Evolutionary conservation across 345 rosid species (phyloP).

Genomic region (Citropsis articulata): DNA sequence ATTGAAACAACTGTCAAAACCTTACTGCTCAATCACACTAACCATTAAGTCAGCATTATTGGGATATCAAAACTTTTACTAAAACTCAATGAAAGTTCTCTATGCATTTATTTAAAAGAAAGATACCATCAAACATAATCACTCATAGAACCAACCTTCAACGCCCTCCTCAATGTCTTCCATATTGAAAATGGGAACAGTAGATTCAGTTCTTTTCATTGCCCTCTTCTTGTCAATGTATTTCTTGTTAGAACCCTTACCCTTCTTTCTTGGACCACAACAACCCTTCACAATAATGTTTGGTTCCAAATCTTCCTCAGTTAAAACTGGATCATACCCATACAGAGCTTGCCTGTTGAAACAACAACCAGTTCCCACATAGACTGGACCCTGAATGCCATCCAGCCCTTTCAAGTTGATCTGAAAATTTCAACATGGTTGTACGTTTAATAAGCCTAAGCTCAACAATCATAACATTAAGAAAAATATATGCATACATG

Average conservation of each 20-base stretch:
- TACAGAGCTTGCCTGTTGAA: constrained; percentile 98
- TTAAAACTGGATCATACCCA: constrained; percentile 97
- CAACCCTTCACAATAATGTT: constrained; percentile 94
- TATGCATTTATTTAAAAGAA: neutral
- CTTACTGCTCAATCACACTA: neutral
- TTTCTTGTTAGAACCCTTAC: constrained; percentile 65
- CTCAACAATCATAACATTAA: neutral
- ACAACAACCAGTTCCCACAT: constrained; percentile 99
- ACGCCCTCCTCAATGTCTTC: constrained; percentile 98
- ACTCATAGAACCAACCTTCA: constrained; percentile 61
- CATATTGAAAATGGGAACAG: constrained; percentile 93
- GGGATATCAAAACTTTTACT: neutral
- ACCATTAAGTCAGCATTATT: neutral
- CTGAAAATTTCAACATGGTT: constrained; percentile 36
- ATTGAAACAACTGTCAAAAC: neutral
- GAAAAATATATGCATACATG: neutral
- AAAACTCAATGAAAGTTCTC: neutral
- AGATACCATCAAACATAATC: neutral
- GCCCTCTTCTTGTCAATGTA: constrained; percentile 74
- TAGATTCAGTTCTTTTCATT: constrained; percentile 89
- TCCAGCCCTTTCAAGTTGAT: constrained; percentile 98
- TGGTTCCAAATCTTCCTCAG: constrained; percentile 94
- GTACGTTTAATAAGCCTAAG: neutral
- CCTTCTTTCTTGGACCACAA: constrained; percentile 94
- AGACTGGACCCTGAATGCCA: constrained; percentile 98